Base-by-base conservation (phyloP, 306 rosid species). In the Gynostemma pentaphyllum region DNA sequence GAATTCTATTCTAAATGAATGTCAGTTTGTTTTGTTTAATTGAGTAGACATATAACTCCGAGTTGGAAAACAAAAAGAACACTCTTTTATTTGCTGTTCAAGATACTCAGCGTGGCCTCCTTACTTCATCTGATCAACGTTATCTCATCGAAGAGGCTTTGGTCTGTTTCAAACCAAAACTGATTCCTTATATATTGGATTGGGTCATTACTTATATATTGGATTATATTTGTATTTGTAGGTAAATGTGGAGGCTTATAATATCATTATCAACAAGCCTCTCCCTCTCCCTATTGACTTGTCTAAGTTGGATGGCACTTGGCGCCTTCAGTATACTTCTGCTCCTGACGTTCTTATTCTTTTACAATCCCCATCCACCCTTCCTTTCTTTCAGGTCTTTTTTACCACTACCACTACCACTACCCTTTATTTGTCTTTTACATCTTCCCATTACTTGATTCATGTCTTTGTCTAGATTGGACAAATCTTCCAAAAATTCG, bases 371-470 rank as follows among this genome's bases (percentile, higher is more conserved):
- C 95, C 98, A 52, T 81, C 82, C 19, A 80, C 80, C 32, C 78
- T 91, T 52, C 95, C 96, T 63, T 91, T 91, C 84, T 83, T 91
- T 69, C 96, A 91, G 84, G 95, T 87, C n/a, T n/a, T n/a, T n/a
- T n/a, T n/a, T n/a, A n/a, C n/a, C n/a, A n/a, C n/a, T n/a, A n/a
- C n/a, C n/a, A n/a, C n/a, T n/a, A n/a, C n/a, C n/a, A n/a, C n/a
- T n/a, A n/a, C n/a, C n/a, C n/a, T n/a, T n/a, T n/a, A n/a, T n/a
- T n/a, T n/a, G n/a, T n/a, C n/a, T n/a, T n/a, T n/a, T n/a, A n/a
- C n/a, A n/a, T n/a, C n/a, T n/a, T n/a, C n/a, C n/a, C n/a, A n/a
- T n/a, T n/a, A 14, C 7, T 30, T 47, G 77, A 51, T 30, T 30
- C 62, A 55, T 75, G 62, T 34, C 3, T 76, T 36, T 27, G 44